Evolutionary conservation across 2,329 filamentous ascomycete genomes (phyloP).

Genomic region (Calonectria fujianensis): DNA sequence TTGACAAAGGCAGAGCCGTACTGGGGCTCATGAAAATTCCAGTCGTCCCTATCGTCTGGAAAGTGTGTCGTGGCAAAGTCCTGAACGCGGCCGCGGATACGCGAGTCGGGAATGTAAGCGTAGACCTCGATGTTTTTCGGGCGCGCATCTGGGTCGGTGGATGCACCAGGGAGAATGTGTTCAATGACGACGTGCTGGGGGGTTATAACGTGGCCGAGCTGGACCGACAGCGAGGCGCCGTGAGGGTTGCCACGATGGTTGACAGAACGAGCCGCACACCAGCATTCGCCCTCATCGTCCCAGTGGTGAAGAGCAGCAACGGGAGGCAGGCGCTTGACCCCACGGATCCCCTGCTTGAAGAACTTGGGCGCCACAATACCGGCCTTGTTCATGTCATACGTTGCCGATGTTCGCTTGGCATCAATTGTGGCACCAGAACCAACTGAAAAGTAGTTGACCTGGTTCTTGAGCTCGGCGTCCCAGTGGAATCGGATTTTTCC

Average conservation of each 20-base stretch:
- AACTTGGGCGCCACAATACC: slow-evolving; percentile 41
- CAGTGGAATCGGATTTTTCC: slow-evolving; percentile 68
- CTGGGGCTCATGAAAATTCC: slow-evolving; percentile 56
- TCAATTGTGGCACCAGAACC: slow-evolving; percentile 81
- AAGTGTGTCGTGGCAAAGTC: slow-evolving; percentile 67
- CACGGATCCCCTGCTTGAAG: slow-evolving; percentile 47
- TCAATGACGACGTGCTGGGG: slow-evolving; percentile 84
- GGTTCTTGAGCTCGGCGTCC: slow-evolving; percentile 67
- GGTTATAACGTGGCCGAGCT: slow-evolving; percentile 74
- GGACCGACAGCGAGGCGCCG: slow-evolving; percentile 79
- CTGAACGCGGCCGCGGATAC: slow-evolving; percentile 62
- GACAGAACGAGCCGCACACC: slow-evolving; percentile 78
- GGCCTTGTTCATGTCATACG: slow-evolving; percentile 63
- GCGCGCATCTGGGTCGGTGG: slow-evolving; percentile 76
- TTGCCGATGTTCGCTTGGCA: slow-evolving; percentile 74
- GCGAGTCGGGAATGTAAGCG: slow-evolving; percentile 72
- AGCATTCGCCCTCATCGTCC: slow-evolving; percentile 90
- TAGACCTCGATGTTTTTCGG: slow-evolving; percentile 83
- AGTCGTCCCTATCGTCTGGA: slow-evolving; percentile 55
- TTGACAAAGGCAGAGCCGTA: slow-evolving; percentile 70
- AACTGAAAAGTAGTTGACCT: slow-evolving; percentile 83
- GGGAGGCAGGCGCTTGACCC: slow-evolving; percentile 59
- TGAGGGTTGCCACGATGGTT: slow-evolving; percentile 66
- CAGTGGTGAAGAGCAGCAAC: slow-evolving; percentile 79
- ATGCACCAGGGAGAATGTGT: slow-evolving; percentile 79